Evolutionary conservation across 2,329 filamentous ascomycete genomes (phyloP).

Genomic region (Phaeosphaeriaceae sp.): DNA sequence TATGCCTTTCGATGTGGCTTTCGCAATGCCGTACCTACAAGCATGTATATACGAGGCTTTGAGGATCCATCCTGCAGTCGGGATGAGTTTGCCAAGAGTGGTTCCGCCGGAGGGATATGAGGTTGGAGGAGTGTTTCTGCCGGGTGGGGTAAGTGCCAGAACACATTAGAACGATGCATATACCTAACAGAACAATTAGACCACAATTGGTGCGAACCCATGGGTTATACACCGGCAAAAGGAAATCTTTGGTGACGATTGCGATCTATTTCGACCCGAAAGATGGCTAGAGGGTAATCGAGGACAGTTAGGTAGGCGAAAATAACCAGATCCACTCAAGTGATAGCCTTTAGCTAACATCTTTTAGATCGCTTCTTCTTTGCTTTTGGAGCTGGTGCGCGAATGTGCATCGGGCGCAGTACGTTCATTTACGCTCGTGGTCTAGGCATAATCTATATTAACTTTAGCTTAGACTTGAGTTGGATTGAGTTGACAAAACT

Average conservation of each 20-base stretch:
- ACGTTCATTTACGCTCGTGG: neutral
- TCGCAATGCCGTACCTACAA: constrained; percentile 30
- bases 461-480: constrained; percentile 8
- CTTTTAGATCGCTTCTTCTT: constrained; percentile 16
- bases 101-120: constrained; percentile 22
- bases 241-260: constrained; percentile 21
- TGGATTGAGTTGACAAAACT: constrained; percentile 47
- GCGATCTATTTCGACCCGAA: constrained; percentile 19
- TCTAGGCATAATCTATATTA: neutral
- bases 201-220: constrained; percentile 17
- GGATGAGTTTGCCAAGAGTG: constrained; percentile 21
- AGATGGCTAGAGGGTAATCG: constrained; percentile 18
- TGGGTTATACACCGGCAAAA: constrained; percentile 24
- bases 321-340: neutral
- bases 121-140: constrained; percentile 15
- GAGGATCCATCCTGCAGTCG: constrained; percentile 27
- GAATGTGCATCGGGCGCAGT: constrained; percentile 18
- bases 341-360: no score
- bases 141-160: constrained; percentile 11
- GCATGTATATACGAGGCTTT: constrained; percentile 29
- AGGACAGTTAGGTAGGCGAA: constrained; percentile 9
- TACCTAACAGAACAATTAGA: constrained; percentile 1
- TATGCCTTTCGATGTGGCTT: constrained; percentile 19
- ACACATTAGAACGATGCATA: no score
- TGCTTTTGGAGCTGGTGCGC: constrained; percentile 15